phyloP scores from a whole-genome alignment of 192 early-diverging fungal genomes.

The Hyaloraphidium curvatum region DNA sequence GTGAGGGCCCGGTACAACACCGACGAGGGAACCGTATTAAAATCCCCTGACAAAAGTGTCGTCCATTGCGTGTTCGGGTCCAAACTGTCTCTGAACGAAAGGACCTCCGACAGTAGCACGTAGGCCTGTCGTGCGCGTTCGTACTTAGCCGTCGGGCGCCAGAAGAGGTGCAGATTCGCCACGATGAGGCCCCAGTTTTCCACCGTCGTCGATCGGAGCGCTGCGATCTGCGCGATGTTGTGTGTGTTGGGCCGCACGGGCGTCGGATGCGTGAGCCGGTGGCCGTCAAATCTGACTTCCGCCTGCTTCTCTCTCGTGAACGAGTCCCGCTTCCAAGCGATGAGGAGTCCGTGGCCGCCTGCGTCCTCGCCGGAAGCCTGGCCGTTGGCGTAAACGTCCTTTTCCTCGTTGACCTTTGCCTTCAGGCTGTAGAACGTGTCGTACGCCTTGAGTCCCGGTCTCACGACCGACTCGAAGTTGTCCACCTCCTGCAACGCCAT shows the following conservation, averaged over 20 bases:
- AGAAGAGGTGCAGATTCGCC: neutral
- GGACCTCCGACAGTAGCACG: neutral
- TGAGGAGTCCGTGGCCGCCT: neutral
- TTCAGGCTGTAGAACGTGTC: too few species aligned
- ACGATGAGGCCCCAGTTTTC: neutral
- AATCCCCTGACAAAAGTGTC: too few species aligned
- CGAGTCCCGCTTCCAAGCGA: neutral
- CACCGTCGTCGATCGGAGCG: neutral
- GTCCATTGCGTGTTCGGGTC: too few species aligned
- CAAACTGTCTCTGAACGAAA: too few species aligned
- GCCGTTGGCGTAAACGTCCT: neutral
- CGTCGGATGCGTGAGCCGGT: neutral
- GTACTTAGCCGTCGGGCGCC: neutral
- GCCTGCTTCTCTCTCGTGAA: neutral
- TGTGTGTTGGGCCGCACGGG: neutral
- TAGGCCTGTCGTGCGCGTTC: neutral
- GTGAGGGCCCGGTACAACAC: too few species aligned
- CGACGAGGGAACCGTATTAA: too few species aligned
- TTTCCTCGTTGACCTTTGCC: neutral
- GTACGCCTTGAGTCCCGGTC: too few species aligned
- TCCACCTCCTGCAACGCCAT: neutral
- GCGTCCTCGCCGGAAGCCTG: neutral
- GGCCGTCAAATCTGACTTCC: neutral
- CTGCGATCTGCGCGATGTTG: neutral
- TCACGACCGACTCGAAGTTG: too few species aligned